These are phyloP conservation scores for Didymellaceae sp. DNA, from an alignment of 2,329 filamentous ascomycete species.

Conservation along the genomic window DNA sequence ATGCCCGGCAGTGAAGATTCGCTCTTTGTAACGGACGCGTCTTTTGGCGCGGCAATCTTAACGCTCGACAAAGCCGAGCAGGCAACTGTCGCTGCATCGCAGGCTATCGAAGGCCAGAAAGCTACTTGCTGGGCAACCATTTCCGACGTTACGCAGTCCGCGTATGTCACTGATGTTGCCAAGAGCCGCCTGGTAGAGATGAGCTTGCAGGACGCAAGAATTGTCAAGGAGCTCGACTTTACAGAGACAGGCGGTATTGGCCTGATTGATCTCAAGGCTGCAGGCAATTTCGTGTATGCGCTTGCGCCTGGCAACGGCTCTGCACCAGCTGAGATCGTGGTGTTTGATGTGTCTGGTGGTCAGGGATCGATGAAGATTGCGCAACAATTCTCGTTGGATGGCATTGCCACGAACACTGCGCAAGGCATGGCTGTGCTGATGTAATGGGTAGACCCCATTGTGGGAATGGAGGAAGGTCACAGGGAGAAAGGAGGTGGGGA, in stretches of 20 bases:
- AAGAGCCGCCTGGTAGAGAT: slow-evolving; percentile 64
- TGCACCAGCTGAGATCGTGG: slow-evolving; percentile 42
- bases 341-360: slow-evolving; percentile 47
- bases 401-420: slow-evolving; percentile 36
- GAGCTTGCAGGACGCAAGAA: slow-evolving; percentile 55
- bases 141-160: slow-evolving; percentile 56
- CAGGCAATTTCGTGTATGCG: neutral
- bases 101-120: neutral
- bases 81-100: neutral
- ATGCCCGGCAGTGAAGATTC: neutral
- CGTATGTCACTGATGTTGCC: slow-evolving; percentile 65
- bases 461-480: no score
- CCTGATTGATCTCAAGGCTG: neutral
- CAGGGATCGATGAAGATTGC: slow-evolving; percentile 38
- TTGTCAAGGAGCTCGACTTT: slow-evolving; percentile 53
- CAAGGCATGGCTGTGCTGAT: slow-evolving; percentile 45
- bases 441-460: no score
- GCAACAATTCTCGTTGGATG: slow-evolving; percentile 47
- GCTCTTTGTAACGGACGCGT: neutral
- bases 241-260: neutral
- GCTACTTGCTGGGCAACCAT: neutral
- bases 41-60: neutral
- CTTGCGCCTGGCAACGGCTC: neutral
- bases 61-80: neutral
- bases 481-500: no score